phyloP scores from a whole-genome alignment of 2,329 filamentous ascomycete species.

The Periconia macrospinosa region DNA sequence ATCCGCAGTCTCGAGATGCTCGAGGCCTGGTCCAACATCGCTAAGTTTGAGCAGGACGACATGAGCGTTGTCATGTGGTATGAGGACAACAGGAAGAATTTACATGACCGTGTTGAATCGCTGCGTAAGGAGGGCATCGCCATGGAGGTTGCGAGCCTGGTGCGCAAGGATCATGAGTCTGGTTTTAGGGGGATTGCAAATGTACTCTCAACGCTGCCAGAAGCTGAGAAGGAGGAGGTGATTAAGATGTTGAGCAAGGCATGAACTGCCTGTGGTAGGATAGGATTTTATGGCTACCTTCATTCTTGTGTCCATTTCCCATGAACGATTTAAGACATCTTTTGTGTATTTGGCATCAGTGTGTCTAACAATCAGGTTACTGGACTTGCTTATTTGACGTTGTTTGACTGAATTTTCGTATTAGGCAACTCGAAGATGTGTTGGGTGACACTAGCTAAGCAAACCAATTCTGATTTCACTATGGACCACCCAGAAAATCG shows the following conservation, averaged over 20 bases:
- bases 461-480: too few relatives aligned
- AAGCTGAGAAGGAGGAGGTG: constrained; percentile 83
- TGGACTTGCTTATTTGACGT: too few relatives aligned
- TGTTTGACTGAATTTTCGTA: too few relatives aligned
- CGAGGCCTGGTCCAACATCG: constrained; percentile 78
- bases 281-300: too few relatives aligned
- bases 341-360: too few relatives aligned
- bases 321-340: too few relatives aligned
- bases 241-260: constrained; percentile 58
- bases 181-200: constrained; percentile 84
- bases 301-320: too few relatives aligned
- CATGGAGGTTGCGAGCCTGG: constrained; percentile 68
- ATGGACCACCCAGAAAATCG: too few relatives aligned
- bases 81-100: constrained; percentile 84
- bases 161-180: constrained; percentile 67
- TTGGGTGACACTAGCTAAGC: too few relatives aligned
- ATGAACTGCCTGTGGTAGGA: too few relatives aligned
- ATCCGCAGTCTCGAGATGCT: constrained; percentile 72
- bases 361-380: too few relatives aligned
- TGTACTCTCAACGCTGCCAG: constrained; percentile 82
- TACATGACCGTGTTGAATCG: constrained; percentile 81
- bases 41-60: constrained; percentile 78
- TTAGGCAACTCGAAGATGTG: too few relatives aligned
- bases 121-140: constrained; percentile 75
- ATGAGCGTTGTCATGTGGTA: constrained; percentile 90